A percentile compares a stretch with the other conserved stretches of the same genome.
phyloP scores from a whole-genome alignment of 1,284 basidiomycete genomes.

The Trametes pubescens region DNA sequence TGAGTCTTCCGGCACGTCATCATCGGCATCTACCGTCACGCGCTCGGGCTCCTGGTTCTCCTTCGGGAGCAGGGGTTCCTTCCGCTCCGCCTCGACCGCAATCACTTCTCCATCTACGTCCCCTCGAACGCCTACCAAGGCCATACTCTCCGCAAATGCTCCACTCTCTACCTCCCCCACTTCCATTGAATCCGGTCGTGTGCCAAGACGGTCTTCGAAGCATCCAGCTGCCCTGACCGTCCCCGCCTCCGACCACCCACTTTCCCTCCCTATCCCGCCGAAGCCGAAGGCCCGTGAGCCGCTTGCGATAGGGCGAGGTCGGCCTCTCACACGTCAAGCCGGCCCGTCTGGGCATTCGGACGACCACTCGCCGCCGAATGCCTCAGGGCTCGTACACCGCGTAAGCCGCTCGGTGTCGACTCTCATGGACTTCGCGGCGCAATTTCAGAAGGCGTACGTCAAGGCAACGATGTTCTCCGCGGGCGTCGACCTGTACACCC shows the following conservation, averaged over 20 bases:
- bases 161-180: slow-evolving; percentile 32
- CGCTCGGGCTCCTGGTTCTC: slow-evolving; percentile 66
- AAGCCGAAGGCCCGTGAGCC: slow-evolving; percentile 22
- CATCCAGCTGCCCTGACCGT: slow-evolving; percentile 20
- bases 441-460: slow-evolving; percentile 65
- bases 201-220: slow-evolving; percentile 20
- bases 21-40: slow-evolving; percentile 40
- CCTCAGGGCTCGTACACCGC: slow-evolving; percentile 39
- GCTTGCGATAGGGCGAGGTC: slow-evolving; percentile 38
- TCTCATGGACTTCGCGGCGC: slow-evolving; percentile 59
- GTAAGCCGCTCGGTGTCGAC: slow-evolving; percentile 54
- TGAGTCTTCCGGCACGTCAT: slow-evolving; percentile 44
- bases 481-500: slow-evolving; percentile 36
- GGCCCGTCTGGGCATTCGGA: slow-evolving; percentile 17
- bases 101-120: slow-evolving; percentile 48
- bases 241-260: slow-evolving; percentile 29
- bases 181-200: slow-evolving; percentile 17
- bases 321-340: slow-evolving; percentile 20
- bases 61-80: slow-evolving; percentile 52
- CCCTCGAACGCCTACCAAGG: slow-evolving; percentile 48
- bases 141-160: slow-evolving; percentile 36
- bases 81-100: slow-evolving; percentile 42
- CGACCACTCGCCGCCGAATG: slow-evolving; percentile 18
- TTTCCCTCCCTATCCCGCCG: slow-evolving; percentile 22
- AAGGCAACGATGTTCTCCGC: slow-evolving; percentile 58